Percentiles rank a stretch among this genome's conserved stretches.
phyloP scores from a whole-genome alignment of 352 stramenopile genomes.

The Bremia lactucae region DNA sequence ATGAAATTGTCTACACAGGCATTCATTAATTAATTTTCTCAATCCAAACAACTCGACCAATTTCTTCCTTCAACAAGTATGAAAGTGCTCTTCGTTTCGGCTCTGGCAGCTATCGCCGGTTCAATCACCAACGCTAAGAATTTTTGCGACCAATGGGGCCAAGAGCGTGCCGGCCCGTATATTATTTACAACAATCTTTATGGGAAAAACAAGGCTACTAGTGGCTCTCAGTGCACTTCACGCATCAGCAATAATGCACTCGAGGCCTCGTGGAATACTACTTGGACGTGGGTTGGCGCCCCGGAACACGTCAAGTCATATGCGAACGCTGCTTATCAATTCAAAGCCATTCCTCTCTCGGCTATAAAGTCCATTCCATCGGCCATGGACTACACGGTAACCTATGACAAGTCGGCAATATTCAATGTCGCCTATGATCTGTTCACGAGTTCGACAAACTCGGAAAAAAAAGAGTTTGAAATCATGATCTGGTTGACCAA shows the following conservation, averaged over 20 bases:
- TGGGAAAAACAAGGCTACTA: slow-evolving; percentile 11
- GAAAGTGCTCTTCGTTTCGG: slow-evolving; percentile 19
- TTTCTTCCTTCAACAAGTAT: slow-evolving; percentile 16
- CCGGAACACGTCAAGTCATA: slow-evolving; percentile 33
- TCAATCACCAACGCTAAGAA: slow-evolving; percentile 9
- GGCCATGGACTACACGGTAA: slow-evolving; percentile 28
- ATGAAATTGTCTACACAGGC: too few species aligned
- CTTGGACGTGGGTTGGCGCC: slow-evolving; percentile 25
- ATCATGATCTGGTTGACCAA: slow-evolving; percentile 38
- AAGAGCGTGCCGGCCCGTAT: slow-evolving; percentile 20
- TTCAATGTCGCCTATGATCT: slow-evolving; percentile 30
- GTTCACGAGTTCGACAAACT: slow-evolving; percentile 26
- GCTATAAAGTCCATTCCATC: slow-evolving; percentile 31
- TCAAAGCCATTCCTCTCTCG: slow-evolving; percentile 23
- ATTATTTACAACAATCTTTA: slow-evolving; percentile 49
- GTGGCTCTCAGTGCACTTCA: slow-evolving; percentile 28
- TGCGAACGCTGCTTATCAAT: slow-evolving; percentile 31
- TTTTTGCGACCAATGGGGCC: slow-evolving; percentile 33
- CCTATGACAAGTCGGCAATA: slow-evolving; percentile 23
- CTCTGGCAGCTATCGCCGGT: slow-evolving; percentile 10
- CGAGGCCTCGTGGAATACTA: slow-evolving; percentile 30
- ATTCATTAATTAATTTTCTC: too few species aligned
- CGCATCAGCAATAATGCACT: slow-evolving; percentile 21
- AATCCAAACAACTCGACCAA: too few species aligned
- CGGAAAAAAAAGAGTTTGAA: slow-evolving; percentile 30